Conservation (phyloP, 805 yeast species). For the Wickerhamomyces pijperi region DNA sequence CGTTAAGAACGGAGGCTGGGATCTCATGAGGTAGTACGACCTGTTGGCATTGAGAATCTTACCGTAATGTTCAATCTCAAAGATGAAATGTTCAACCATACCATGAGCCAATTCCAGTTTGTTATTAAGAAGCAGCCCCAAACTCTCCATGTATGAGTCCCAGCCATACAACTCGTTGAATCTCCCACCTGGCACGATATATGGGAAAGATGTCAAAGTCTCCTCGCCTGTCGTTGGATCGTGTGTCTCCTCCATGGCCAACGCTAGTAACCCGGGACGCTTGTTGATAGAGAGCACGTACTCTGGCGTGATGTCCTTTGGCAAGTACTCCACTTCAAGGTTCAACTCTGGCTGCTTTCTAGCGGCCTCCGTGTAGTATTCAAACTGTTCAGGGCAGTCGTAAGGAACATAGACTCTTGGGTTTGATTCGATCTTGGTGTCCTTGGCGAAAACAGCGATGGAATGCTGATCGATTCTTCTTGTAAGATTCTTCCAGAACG, state of each 20-base stretch:
- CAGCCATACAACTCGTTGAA: constrained; percentile 96
- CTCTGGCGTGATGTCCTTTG: constrained; percentile 63
- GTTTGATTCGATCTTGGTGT: constrained; percentile 60
- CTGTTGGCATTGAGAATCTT: constrained; percentile 91
- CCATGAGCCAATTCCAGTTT: constrained; percentile 68
- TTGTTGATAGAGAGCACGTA: constrained; percentile 67
- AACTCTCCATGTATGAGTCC: constrained; percentile 90
- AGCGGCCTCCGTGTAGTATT: constrained; percentile 49
- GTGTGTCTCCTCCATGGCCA: constrained; percentile 49
- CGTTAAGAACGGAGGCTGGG: constrained; percentile 94
- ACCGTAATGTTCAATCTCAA: constrained; percentile 83
- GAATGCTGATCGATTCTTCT: constrained; percentile 54
- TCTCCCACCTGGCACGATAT: constrained; percentile 95
- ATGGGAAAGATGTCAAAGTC: constrained; percentile 59
- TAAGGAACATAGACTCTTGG: constrained; percentile 75
- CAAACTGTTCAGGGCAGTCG: constrained; percentile 59
- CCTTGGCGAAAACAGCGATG: constrained; percentile 61
- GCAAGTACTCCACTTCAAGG: constrained; percentile 70
- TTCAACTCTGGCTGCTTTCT: constrained; percentile 39
- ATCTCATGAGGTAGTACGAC: constrained; percentile 78
- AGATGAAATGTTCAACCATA: constrained; percentile 86
- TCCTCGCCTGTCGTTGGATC: constrained; percentile 41
- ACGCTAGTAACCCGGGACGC: constrained; percentile 76
- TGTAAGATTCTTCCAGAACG: constrained; percentile 75
- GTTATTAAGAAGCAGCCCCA: constrained; percentile 66